Base-by-base conservation (phyloP, 2,329 filamentous ascomycete species). In the Camillea tinctor region DNA sequence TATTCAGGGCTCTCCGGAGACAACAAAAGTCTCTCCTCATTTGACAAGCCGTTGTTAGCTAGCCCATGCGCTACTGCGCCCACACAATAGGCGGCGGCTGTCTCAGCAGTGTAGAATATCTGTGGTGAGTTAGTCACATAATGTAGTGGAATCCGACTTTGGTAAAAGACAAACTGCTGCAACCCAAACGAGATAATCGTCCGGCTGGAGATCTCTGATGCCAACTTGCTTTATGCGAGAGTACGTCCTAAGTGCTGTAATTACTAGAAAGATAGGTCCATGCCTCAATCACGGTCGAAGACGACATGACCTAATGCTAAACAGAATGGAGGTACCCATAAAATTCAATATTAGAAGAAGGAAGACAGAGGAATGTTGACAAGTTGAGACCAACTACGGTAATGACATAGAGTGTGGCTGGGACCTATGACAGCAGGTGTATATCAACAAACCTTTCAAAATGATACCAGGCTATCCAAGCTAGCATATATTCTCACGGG, bases 1-100 rank as follows among this genome's bases (percentile, higher is more conserved):
- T 77, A 83, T 66, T 84, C 80, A 22, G 71, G 64, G 6, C 76
- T 78, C 20, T 70, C 64, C 0, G 77, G 73, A n/a, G 73, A 72
- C 19, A 85, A 71, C 0, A 71, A 66, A 5, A 65, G 67, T 13
- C 83, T 77, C 62, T 83, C 66, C 19, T 73, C 76, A 13, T 79
- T 76, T 3, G 81, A 82, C 80, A 85, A 84, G 60, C 75, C 67
- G 66, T 83, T 84, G 65, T 84, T 84, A 51, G 82, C 81, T 2
- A 84, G 71, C 1, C 82, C 81, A 52, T 73, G 74, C 56, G 74
- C 80, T 57, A 71, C 73, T 17, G 77, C 77, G 22, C 79, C 81
- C 19, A 82, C 78, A 23, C 73, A 74, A 66, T 81, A 81, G 20
- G 78, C 79, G 13, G 81, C 74, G 4, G 72, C 75, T 1, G 80